phyloP scores from a whole-genome alignment of 352 stramenopile species.

The Pythium brachiatum region DNA sequence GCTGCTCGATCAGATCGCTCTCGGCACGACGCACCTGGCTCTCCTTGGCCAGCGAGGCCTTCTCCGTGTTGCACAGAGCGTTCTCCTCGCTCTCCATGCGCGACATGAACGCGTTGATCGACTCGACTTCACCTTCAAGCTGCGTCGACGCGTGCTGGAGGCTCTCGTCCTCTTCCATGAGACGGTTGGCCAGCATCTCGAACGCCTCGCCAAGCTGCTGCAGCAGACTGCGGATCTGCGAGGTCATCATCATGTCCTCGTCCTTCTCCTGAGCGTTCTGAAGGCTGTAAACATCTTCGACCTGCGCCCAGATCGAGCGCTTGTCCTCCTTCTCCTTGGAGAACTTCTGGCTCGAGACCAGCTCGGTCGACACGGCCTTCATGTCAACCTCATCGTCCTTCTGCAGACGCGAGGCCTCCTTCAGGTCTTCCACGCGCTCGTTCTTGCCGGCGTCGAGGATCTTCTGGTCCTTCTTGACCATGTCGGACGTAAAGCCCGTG shows the following conservation, averaged over 20 bases:
- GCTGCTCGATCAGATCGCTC: constrained; percentile 81
- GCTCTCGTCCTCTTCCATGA: constrained; percentile 83
- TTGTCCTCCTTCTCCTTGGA: constrained; percentile 81
- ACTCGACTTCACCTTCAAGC: constrained; percentile 83
- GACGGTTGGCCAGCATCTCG: constrained; percentile 86
- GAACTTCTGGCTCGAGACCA: constrained; percentile 53
- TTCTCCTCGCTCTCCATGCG: constrained; percentile 88
- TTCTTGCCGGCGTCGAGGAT: constrained; percentile 63
- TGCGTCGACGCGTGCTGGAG: constrained; percentile 80
- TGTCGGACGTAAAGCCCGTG: constrained; percentile 65
- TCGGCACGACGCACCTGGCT: constrained; percentile 77
- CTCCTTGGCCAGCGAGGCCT: constrained; percentile 84
- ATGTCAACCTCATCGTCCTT: constrained; percentile 84
- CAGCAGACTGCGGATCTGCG: constrained; percentile 81
- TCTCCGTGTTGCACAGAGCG: constrained; percentile 76
- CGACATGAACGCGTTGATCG: constrained; percentile 88
- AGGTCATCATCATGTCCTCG: constrained; percentile 92
- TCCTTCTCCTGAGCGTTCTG: constrained; percentile 86
- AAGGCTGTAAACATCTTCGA: constrained; percentile 83
- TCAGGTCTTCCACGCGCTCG: constrained; percentile 71
- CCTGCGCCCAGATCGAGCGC: constrained; percentile 79
- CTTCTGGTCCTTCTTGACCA: constrained; percentile 85
- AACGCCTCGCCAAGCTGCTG: constrained; percentile 86
- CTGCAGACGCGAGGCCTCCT: constrained; percentile 76
- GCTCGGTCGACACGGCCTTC: constrained; percentile 65